phyloP scores from a whole-genome alignment of 208 protist species.

The Trypanosoma congolense region DNA sequence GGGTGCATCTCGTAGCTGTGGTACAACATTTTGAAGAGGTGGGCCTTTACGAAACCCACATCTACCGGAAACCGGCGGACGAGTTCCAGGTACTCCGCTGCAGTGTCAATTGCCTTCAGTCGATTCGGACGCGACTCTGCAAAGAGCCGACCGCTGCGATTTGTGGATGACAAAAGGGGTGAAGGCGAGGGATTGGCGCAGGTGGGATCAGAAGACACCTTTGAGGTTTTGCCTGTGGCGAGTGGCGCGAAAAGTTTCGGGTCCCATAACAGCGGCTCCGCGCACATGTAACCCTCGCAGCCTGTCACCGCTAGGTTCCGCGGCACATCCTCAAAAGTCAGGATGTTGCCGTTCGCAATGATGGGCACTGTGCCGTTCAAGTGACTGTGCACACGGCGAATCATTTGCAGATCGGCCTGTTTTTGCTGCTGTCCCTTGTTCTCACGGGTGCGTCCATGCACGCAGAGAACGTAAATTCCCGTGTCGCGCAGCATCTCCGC shows the following conservation, averaged over 20 bases:
- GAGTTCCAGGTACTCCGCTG: slow-evolving; percentile 53
- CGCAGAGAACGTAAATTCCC: slow-evolving; percentile 67
- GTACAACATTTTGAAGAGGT: slow-evolving; percentile 87
- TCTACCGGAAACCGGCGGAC: slow-evolving; percentile 49
- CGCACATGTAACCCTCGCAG: slow-evolving; percentile 86
- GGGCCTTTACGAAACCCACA: slow-evolving; percentile 74
- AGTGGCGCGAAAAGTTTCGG: slow-evolving; percentile 61
- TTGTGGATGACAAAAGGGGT: slow-evolving; percentile 24
- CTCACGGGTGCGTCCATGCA: slow-evolving; percentile 85
- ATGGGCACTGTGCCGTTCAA: slow-evolving; percentile 58
- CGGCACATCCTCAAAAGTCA: slow-evolving; percentile 59
- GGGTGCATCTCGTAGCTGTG: slow-evolving; percentile 75
- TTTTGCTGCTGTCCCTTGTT: slow-evolving; percentile 76
- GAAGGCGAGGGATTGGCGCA: not conserved
- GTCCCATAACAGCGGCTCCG: slow-evolving; percentile 85
- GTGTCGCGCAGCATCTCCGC: slow-evolving; percentile 80
- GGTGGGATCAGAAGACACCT: not conserved
- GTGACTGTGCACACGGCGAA: slow-evolving; percentile 43
- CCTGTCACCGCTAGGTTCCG: slow-evolving; percentile 35
- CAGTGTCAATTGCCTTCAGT: slow-evolving; percentile 41
- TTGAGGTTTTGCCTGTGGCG: slow-evolving; percentile 12
- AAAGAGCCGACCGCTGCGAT: slow-evolving; percentile 19
- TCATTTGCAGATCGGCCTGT: slow-evolving; percentile 63
- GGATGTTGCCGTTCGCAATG: slow-evolving; percentile 88
- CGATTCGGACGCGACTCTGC: slow-evolving; percentile 22